Conservation (phyloP, 1,284 basidiomycete genomes). For the Sanguinoderma infundibulare region DNA sequence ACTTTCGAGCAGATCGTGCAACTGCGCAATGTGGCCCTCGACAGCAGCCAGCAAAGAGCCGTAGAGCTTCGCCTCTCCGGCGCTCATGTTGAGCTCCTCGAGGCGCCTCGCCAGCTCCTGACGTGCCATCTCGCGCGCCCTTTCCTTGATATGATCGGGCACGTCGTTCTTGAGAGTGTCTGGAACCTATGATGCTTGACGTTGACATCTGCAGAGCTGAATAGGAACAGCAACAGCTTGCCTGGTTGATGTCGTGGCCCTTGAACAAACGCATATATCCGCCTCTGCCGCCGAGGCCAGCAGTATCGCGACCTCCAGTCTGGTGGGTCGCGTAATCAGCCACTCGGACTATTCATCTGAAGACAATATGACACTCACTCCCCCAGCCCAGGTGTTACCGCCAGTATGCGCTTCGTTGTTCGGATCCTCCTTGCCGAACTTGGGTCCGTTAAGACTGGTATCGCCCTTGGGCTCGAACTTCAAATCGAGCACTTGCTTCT, state of each 20-base stretch:
- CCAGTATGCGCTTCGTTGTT: conserved; percentile 58
- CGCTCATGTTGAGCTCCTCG: conserved; percentile 65
- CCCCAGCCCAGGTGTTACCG: conserved; percentile 66
- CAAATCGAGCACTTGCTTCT: conserved; percentile 55
- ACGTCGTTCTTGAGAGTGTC: conserved; percentile 60
- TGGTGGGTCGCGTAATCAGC: conserved; percentile 28
- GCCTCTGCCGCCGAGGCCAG: conserved; percentile 64
- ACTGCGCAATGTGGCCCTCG: conserved; percentile 59
- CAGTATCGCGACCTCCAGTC: conserved; percentile 71
- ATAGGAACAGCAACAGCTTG: conserved; percentile 23
- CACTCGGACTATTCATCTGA: neutral
- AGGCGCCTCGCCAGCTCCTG: conserved; percentile 61
- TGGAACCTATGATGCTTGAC: conserved; percentile 43
- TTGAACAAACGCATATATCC: conserved; percentile 71
- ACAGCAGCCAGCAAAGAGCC: conserved; percentile 54
- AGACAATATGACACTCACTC: conserved; percentile 42
- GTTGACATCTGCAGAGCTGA: neutral
- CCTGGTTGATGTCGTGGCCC: conserved; percentile 67
- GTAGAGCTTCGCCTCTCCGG: conserved; percentile 59
- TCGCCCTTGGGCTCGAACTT: conserved; percentile 57
- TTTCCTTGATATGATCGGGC: conserved; percentile 62
- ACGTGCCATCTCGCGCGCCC: conserved; percentile 67
- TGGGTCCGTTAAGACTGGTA: conserved; percentile 53
- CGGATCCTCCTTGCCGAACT: conserved; percentile 62
- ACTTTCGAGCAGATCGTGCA: conserved; percentile 67